Percentiles rank a stretch among this genome's conserved stretches.
Conservation (phyloP, 345 rosid species). For the Pistacia vera region DNA sequence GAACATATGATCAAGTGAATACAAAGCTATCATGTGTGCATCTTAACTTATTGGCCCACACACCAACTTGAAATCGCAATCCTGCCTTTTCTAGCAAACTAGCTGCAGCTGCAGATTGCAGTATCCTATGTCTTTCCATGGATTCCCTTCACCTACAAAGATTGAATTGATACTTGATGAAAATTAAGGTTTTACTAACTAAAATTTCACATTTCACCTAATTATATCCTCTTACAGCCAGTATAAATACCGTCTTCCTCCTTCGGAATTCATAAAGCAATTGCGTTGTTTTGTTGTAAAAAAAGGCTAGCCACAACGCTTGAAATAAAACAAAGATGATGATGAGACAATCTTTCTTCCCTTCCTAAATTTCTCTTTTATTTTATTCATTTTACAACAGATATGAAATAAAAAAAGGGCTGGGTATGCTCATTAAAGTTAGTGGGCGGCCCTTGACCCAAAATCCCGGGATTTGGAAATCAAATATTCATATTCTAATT, state of each 20-base stretch:
- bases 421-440: too few species aligned
- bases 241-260: not conserved
- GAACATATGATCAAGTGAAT: not conserved
- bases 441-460: too few species aligned
- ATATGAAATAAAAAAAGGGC: too few species aligned
- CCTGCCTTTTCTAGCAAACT: conserved; percentile 48
- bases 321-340: not conserved
- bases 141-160: conserved; percentile 2
- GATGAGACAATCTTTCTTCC: not conserved
- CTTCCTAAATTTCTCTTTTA: too few species aligned
- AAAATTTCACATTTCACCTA: conserved; percentile 15
- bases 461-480: too few species aligned
- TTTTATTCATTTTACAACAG: too few species aligned
- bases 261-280: not conserved
- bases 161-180: conserved; percentile 7
- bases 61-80: too few species aligned
- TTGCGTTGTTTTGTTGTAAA: not conserved
- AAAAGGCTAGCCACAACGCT: conserved; percentile 2
- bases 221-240: not conserved
- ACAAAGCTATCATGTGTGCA: too few species aligned
- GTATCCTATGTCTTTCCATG: conserved; percentile 3
- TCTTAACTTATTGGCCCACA: too few species aligned
- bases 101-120: conserved; percentile 31
- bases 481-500: too few species aligned
- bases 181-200: conserved; percentile 9